Conservation (phyloP, 2,329 filamentous ascomycete species). For the Pseudonectria foliicola region DNA sequence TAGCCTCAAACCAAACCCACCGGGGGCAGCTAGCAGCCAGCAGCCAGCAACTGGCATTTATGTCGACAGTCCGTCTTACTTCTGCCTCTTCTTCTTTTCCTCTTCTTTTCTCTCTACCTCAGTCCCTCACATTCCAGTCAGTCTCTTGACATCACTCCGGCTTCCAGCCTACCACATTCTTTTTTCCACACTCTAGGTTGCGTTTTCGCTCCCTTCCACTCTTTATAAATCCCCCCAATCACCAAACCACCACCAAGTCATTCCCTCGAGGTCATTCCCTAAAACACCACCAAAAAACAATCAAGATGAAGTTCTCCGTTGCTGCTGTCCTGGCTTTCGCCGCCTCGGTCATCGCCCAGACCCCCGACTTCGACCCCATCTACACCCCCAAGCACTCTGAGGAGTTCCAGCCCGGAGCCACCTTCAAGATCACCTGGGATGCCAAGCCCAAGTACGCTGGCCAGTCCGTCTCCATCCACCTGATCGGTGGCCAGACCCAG, state of each 20-base stretch:
- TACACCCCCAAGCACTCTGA: conserved; percentile 37
- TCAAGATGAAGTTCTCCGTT: conserved; percentile 50
- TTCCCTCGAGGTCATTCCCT: no score
- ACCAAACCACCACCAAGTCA: conserved; percentile 5
- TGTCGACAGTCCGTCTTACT: conserved; percentile 11
- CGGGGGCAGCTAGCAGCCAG: no score
- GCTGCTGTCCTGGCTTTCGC: conserved; percentile 45
- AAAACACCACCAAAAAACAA: background rate
- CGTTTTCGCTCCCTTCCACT: conserved; percentile 12
- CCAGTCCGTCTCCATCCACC: conserved; percentile 42
- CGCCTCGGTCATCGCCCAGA: conserved; percentile 45
- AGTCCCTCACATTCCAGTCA: conserved; percentile 23
- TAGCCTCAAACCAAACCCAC: conserved; percentile 2
- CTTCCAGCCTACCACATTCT: conserved; percentile 26
- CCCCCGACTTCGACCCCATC: conserved; percentile 49
- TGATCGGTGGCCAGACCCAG: conserved; percentile 45
- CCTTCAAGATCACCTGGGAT: conserved; percentile 46
- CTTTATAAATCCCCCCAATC: conserved; percentile 17
- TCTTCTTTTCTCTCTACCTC: conserved; percentile 14
- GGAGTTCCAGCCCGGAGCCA: conserved; percentile 40
- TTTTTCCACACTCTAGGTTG: conserved; percentile 17
- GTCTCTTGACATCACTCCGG: conserved; percentile 18
- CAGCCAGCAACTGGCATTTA: conserved; percentile 13
- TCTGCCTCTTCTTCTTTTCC: conserved; percentile 6
- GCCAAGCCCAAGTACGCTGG: conserved; percentile 33